A percentile compares a stretch with the other conserved stretches of the same genome.
These are phyloP conservation scores for Wakefieldia striispora DNA, from an alignment of 768 basidiomycete genomes.

Conservation along the genomic window DNA sequence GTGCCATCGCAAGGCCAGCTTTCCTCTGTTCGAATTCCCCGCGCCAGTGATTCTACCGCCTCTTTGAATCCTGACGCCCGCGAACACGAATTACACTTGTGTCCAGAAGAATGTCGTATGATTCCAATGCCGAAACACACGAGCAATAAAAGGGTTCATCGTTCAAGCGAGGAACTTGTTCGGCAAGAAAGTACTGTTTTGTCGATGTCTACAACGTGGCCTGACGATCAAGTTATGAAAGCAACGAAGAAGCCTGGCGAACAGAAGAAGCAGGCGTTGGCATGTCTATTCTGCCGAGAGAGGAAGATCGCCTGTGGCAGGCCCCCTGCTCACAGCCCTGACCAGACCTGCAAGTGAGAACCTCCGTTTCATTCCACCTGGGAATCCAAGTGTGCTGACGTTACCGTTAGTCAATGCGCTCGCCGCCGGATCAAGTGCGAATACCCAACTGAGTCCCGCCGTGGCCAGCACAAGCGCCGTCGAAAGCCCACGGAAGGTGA, in stretches of 20 bases:
- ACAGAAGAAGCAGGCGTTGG: constrained; percentile 46
- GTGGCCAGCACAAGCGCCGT: constrained; percentile 45
- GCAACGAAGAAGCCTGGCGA: constrained; percentile 34
- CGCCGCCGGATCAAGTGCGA: constrained; percentile 45
- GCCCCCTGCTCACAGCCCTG: constrained; percentile 35
- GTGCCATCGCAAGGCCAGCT: constrained; percentile 22
- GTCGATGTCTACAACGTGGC: constrained; percentile 32
- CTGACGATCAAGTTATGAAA: constrained; percentile 33
- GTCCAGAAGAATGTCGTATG: constrained; percentile 24
- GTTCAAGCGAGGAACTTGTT: constrained; percentile 26
- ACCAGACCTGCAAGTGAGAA: constrained; percentile 48
- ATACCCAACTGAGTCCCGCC: constrained; percentile 49
- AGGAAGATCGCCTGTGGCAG: constrained; percentile 51
- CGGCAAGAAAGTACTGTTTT: constrained; percentile 28
- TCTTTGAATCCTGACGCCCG: constrained; percentile 7
- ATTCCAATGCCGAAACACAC: constrained; percentile 19
- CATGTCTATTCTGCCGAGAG: constrained; percentile 49
- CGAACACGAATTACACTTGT: constrained; percentile 21
- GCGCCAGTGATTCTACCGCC: constrained; percentile 4
- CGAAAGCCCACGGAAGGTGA: constrained; percentile 31
- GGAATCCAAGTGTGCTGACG: constrained; percentile 14
- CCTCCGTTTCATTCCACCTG: constrained; percentile 5
- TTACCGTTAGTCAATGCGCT: constrained; percentile 41
- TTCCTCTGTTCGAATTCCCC: constrained; percentile 17
- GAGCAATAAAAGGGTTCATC: constrained; percentile 29